Conservation (phyloP, 306 rosid genomes). For the Morella rubra region DNA sequence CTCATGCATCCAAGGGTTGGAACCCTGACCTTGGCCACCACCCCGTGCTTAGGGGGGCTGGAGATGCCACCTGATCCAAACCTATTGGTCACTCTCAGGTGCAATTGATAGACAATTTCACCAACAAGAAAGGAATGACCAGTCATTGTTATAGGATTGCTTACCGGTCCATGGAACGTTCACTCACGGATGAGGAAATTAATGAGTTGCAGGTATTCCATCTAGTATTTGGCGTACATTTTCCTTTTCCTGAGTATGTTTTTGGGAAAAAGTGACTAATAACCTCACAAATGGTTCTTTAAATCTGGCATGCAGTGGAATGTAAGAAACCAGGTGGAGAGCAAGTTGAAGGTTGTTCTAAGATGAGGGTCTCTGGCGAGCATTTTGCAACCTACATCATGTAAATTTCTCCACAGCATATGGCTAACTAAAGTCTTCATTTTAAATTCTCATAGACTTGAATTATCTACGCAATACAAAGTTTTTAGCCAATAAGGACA, state of each 20-base stretch:
- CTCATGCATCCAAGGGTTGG: background rate
- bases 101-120: conserved; percentile 87
- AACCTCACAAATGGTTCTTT: background rate
- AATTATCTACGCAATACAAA: conserved; percentile 23
- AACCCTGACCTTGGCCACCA: background rate
- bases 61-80: background rate
- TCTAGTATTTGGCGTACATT: conserved; percentile 4
- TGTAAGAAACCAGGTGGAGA: conserved; percentile 54
- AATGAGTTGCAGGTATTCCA: conserved; percentile 58
- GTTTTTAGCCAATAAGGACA: background rate
- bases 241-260: conserved; percentile 7
- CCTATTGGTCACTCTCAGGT: conserved; percentile 48
- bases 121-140: conserved; percentile 95
- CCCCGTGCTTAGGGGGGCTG: background rate
- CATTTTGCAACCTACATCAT: background rate
- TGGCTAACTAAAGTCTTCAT: background rate
- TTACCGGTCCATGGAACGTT: conserved; percentile 56
- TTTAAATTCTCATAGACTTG: no score
- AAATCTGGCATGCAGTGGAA: conserved; percentile 45
- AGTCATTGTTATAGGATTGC: conserved; percentile 97
- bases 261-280: background rate
- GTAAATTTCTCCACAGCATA: background rate
- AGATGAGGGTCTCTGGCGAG: conserved; percentile 30
- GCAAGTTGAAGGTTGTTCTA: conserved; percentile 45
- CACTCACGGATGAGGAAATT: conserved; percentile 93